Evolutionary conservation across 2,329 filamentous ascomycete species (phyloP).

Genomic region (Fusarium humuli): DNA sequence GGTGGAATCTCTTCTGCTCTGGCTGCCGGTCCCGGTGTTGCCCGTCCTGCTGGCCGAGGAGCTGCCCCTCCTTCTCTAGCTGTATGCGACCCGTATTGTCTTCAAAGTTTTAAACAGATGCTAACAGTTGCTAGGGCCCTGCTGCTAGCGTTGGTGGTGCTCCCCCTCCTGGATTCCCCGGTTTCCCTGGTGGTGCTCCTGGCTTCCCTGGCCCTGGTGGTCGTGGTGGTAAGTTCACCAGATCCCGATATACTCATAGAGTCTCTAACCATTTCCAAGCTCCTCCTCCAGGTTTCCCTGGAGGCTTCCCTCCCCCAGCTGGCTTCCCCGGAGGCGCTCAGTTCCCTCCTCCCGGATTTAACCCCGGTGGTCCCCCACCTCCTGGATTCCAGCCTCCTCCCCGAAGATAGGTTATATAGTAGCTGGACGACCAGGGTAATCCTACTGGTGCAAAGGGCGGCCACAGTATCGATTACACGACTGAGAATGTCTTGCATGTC

Average conservation of each 20-base stretch:
- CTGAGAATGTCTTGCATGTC: constrained; percentile 37
- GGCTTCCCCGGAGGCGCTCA: constrained; percentile 60
- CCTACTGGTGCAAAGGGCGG: constrained; percentile 41
- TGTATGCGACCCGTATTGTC: constrained; percentile 57
- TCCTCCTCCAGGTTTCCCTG: constrained; percentile 61
- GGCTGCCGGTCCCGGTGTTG: constrained; percentile 86
- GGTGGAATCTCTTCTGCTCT: constrained; percentile 77
- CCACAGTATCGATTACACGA: constrained; percentile 43
- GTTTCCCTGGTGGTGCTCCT: constrained; percentile 66
- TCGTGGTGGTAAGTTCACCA: constrained; percentile 64
- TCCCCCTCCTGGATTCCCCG: constrained; percentile 71
- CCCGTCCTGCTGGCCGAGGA: constrained; percentile 90
- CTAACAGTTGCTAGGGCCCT: constrained; percentile 68
- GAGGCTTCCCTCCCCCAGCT: constrained; percentile 52
- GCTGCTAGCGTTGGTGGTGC: constrained; percentile 83
- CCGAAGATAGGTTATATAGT: constrained; percentile 61
- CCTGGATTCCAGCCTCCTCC: constrained; percentile 83
- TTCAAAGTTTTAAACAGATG: neutral
- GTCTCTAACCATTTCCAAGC: constrained; percentile 53
- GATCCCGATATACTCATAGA: constrained; percentile 5
- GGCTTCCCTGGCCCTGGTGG: constrained; percentile 57
- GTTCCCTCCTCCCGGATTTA: constrained; percentile 65
- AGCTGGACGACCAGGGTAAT: constrained; percentile 40
- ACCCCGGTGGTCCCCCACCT: constrained; percentile 64
- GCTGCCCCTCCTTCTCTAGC: constrained; percentile 79